Evolutionary conservation across 345 rosid species (phyloP), one percentile per base, ranked within the genome.

Genomic region (Rubroshorea leprosula): DNA sequence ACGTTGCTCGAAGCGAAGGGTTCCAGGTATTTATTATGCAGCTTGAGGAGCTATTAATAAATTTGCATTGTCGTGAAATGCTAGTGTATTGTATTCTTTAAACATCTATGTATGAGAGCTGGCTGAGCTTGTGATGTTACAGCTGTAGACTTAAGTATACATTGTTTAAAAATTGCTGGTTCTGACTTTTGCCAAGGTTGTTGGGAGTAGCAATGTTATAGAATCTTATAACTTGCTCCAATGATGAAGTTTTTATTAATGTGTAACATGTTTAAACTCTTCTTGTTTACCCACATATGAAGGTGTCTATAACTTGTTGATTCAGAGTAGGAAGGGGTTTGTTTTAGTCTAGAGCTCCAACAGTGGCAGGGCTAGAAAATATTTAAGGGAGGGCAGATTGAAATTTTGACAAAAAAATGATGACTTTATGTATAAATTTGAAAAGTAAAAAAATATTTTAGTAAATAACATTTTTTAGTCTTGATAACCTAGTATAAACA

Each of bases 1-100:
- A 89, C 64, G 94, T 92, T 71, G 91, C 96, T 73, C 81, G 74
- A 43, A 79, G 75, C 61, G 74, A 81, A 83, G 90, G 92, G 45
- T 74, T 72, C 61, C 70, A 80, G 88, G 98, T 87, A 56, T 41
- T 22, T n/a, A 8, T 14, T 5, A 14, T 49, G 26, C 52, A 20
- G 46, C 51, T 38, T 35, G 5, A 3, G 17, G 20, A 5, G 15
- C 38, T 23, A 10, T 24, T 27, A 6, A 39, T 23, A 19, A 31
- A 6, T 2, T 14, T 14, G 5, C 35, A 3, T 29, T 9, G 35
- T 29, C 35, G 35, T 3, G 35, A 29, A 29, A 3, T 29, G 35
- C 35, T 29, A 4, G 35, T 29, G n/a, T n/a, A n/a, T 29, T 29
- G 4, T 3, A 9, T 29, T 29, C 9, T 29, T 9, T 29, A 9